Percentiles rank a stretch among this genome's conserved stretches.
These are phyloP conservation scores for Anaeramoeba flamelloides DNA, from an alignment of 78 protist species.

Conservation along the genomic window DNA sequence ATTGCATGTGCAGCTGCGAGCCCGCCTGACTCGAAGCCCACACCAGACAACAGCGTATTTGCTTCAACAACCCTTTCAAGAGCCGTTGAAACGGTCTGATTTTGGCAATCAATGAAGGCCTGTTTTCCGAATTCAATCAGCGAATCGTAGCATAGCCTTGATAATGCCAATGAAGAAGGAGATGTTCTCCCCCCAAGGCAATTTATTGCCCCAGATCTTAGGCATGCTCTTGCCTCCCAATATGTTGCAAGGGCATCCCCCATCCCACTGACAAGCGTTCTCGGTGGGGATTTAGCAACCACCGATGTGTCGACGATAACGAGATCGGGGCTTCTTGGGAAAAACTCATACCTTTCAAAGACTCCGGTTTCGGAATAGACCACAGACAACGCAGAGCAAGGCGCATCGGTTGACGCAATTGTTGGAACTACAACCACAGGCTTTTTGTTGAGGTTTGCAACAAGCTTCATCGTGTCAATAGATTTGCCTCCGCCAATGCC, in stretches of 20 bases:
- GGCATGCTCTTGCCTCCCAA: slow-evolving; percentile 4
- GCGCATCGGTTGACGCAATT: slow-evolving; percentile 13
- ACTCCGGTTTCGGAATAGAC: slow-evolving; percentile 3
- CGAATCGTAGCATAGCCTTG: slow-evolving; percentile 3
- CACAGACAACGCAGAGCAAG: slow-evolving; percentile 19
- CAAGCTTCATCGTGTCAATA: neutral
- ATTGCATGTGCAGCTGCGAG: slow-evolving; percentile 21
- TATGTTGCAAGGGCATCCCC: slow-evolving; percentile 24
- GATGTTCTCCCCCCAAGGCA: neutral
- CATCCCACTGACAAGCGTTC: slow-evolving; percentile 11
- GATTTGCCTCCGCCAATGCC: slow-evolving; percentile 13
- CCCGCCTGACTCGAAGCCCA: slow-evolving; percentile 21
- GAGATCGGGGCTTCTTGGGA: neutral
- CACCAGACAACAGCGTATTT: slow-evolving; percentile 14
- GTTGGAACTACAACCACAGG: slow-evolving; percentile 6
- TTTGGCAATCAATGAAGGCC: neutral
- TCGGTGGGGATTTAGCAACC: slow-evolving; percentile 9
- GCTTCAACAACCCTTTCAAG: slow-evolving; percentile 15
- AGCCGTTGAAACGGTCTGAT: neutral
- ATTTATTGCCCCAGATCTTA: neutral
- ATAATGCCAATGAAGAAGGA: slow-evolving; percentile 1
- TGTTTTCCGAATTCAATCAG: neutral
- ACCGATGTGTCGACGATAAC: slow-evolving; percentile 12
- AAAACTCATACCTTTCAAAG: slow-evolving; percentile 1
- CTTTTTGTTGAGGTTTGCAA: neutral